Base-by-base conservation (phyloP, 768 basidiomycete genomes). In the Rhodosporidiobolus sp. region DNA sequence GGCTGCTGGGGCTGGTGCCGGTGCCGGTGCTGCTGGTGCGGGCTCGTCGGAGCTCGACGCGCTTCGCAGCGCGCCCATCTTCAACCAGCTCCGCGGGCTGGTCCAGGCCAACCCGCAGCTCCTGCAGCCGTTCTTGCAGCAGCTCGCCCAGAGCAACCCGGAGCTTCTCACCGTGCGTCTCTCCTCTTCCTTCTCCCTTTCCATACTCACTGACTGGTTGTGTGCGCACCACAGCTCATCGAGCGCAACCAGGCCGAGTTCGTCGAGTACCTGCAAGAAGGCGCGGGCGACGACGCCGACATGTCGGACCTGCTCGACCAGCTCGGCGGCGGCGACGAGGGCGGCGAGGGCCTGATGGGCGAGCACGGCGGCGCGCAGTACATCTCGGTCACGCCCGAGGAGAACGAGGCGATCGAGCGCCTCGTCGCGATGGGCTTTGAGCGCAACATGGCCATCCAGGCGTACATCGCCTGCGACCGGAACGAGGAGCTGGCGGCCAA, bases 401-500 rank as follows among this genome's bases (percentile, higher is more conserved):
- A 99, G 81, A 84, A 86, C 67, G 92, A 87, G 65, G 92, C 94
- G 14, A 95, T 99, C 72, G 85, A 89, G 80, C 85, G 96, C 78
- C 92, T 97, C 73, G 87, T 91, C 82, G 88, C 83, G 1, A 87
- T 98, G 57, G 95, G 96, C 1, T 98, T 99, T 81, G 81, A 90
- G 26, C 86, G 92, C 52, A 85, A 93, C 55, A 83, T 84, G 0
- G 95, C 85, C n/a, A 82, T 94, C 48, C 87, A 97, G 81, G 96
- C 96, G 2, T 99, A 91, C 82, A 87, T 95, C 79, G 90, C 89
- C 3, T 97, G 94, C 81, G 96, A 93, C 81, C 93, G 91, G 86
- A 93, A 98, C 79, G 96, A 98, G 82, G 93, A 97, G 79, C 82
- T 94, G 28, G 94, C 96, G 16, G 96, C 95, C 22, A 96, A 96